phyloP scores from a whole-genome alignment of 345 rosid species.

The Clausena lansium region DNA sequence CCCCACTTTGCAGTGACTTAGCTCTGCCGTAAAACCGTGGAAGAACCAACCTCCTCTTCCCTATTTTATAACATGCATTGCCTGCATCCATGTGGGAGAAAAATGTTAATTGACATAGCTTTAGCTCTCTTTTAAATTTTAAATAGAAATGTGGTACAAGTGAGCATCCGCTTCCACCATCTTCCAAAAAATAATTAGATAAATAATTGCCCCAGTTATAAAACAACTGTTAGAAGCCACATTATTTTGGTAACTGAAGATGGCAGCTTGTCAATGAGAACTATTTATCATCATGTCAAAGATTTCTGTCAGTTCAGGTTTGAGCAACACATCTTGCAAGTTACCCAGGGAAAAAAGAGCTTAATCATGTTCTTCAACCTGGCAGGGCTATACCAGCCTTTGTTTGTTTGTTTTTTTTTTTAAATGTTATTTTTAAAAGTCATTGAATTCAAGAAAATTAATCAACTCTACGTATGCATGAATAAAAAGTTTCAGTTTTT shows the following conservation, averaged over 20 bases:
- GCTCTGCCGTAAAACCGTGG: background rate
- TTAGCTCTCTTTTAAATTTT: background rate
- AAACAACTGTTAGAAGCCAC: background rate
- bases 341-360: background rate
- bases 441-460: background rate
- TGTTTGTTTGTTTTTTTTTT: too few species aligned
- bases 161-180: background rate
- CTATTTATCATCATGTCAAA: background rate
- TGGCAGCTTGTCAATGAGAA: background rate
- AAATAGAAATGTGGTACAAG: background rate
- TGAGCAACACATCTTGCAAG: background rate
- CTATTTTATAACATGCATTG: constrained; percentile 18
- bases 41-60: constrained; percentile 20
- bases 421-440: background rate
- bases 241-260: background rate
- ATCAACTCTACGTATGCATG: background rate
- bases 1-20: background rate
- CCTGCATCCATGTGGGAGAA: constrained; percentile 16
- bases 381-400: background rate
- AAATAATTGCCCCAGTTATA: background rate
- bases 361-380: background rate
- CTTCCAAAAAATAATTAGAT: too few species aligned
- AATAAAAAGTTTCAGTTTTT: background rate
- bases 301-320: background rate
- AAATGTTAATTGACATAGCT: background rate